Evolutionary conservation across 192 early-diverging fungal genomes (phyloP).

Genomic region (Coemansia brasiliensis): DNA sequence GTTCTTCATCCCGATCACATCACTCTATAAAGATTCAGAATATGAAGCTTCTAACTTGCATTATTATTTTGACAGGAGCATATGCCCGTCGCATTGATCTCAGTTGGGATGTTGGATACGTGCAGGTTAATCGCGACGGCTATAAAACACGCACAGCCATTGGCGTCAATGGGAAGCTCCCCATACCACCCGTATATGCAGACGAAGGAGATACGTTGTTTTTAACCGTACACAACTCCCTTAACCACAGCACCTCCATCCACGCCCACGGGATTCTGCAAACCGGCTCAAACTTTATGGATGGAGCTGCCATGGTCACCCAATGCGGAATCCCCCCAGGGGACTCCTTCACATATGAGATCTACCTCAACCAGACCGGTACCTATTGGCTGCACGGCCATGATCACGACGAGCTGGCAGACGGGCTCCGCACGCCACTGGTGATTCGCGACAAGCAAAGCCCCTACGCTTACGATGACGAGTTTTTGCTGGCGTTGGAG

Average conservation of each 20-base stretch:
- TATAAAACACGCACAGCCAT: constrained; percentile 60
- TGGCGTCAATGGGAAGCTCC: constrained; percentile 63
- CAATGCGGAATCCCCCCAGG: constrained; percentile 76
- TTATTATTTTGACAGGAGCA: no score
- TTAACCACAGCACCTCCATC: constrained; percentile 61
- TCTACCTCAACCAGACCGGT: constrained; percentile 65
- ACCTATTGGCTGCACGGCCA: constrained; percentile 85
- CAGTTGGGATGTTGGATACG: constrained; percentile 68
- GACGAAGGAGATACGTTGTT: constrained; percentile 24
- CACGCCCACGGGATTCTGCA: constrained; percentile 81
- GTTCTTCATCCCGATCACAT: no score
- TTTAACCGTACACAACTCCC: constrained; percentile 55
- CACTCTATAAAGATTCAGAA: no score
- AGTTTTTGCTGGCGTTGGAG: constrained; percentile 60
- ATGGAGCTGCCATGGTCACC: constrained; percentile 68
- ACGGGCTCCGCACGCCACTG: constrained; percentile 73
- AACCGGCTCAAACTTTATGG: constrained; percentile 63
- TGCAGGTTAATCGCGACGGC: constrained; percentile 64
- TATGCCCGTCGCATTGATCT: constrained; percentile 1
- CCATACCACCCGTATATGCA: constrained; percentile 45
- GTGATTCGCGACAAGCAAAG: constrained; percentile 58
- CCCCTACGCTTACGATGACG: constrained; percentile 64
- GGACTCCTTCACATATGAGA: constrained; percentile 63
- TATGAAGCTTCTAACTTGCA: no score
- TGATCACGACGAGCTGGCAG: constrained; percentile 67